These are phyloP conservation scores for Tremellales sp. DNA, from an alignment of 1,284 basidiomycete species.

Conservation along the genomic window DNA sequence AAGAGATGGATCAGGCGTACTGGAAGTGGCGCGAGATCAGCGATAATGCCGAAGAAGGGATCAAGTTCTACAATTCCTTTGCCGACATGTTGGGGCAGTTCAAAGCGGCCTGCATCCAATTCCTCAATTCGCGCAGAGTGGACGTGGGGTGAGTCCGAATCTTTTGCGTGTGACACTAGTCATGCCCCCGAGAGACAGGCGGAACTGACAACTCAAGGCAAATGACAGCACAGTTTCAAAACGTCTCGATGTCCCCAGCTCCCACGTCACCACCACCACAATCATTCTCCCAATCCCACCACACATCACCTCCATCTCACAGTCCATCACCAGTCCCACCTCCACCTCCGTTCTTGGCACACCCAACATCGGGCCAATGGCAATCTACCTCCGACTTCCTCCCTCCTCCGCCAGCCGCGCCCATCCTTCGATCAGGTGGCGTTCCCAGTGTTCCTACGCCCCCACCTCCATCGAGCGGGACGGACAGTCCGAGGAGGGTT, in stretches of 20 bases:
- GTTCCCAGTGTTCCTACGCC: slow-evolving; percentile 23
- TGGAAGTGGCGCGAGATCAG: slow-evolving; percentile 83
- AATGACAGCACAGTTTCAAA: slow-evolving; percentile 19
- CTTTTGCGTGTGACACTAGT: no score
- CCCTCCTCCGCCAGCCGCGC: slow-evolving; percentile 45
- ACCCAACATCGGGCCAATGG: slow-evolving; percentile 40
- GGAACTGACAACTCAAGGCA: slow-evolving; percentile 6
- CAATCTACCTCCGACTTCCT: slow-evolving; percentile 38
- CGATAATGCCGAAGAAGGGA: slow-evolving; percentile 80
- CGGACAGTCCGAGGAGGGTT: slow-evolving; percentile 33
- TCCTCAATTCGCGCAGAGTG: slow-evolving; percentile 64
- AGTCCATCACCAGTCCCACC: slow-evolving; percentile 4
- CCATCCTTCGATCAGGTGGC: slow-evolving; percentile 39
- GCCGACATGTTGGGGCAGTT: slow-evolving; percentile 66
- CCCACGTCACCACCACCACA: slow-evolving; percentile 3
- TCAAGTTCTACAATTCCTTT: slow-evolving; percentile 85
- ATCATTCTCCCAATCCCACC: slow-evolving; percentile 6
- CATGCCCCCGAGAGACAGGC: no score
- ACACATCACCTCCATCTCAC: slow-evolving; percentile 8
- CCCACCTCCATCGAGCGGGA: slow-evolving; percentile 13
- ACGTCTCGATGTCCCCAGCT: slow-evolving; percentile 11
- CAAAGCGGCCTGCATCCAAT: slow-evolving; percentile 68
- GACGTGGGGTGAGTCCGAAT: slow-evolving; percentile 48
- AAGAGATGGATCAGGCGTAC: slow-evolving; percentile 82
- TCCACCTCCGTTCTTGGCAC: slow-evolving; percentile 19